phyloP scores from a whole-genome alignment of 768 basidiomycete genomes.

The Termitomyces sp. region DNA sequence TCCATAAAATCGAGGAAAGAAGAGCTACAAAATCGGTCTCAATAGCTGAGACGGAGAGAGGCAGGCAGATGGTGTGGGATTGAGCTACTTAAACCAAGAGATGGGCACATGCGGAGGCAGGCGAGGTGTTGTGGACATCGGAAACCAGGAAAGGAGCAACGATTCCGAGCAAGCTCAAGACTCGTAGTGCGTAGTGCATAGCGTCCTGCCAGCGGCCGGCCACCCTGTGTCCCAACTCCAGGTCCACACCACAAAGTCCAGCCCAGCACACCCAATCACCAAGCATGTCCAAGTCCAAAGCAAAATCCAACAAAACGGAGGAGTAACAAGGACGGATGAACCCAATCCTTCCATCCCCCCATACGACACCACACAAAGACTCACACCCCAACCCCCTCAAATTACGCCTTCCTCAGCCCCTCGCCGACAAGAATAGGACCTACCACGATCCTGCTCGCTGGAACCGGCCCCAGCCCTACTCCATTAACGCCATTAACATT shows the following conservation, averaged over 20 bases:
- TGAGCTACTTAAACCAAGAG: slow-evolving; percentile 8
- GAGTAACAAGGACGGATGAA: neutral
- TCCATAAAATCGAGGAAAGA: slow-evolving; percentile 9
- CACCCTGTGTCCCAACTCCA: neutral
- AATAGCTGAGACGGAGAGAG: neutral
- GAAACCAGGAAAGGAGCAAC: neutral
- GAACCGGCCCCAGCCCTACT: neutral
- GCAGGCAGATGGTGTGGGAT: neutral
- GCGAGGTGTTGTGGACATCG: neutral
- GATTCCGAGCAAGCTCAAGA: neutral
- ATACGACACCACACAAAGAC: neutral
- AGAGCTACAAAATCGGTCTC: slow-evolving; percentile 10
- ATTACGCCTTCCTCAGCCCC: neutral
- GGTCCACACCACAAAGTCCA: neutral
- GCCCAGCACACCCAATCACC: neutral
- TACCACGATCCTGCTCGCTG: slow-evolving; percentile 9
- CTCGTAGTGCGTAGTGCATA: neutral
- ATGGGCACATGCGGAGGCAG: neutral
- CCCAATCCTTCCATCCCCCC: neutral
- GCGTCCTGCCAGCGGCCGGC: neutral
- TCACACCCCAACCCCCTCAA: neutral
- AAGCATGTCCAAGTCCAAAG: neutral
- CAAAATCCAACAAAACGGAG: neutral
- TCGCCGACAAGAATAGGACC: slow-evolving; percentile 12
- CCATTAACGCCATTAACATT: neutral